These are phyloP conservation scores for Davidsoniella australis DNA, from an alignment of 2,329 filamentous ascomycete genomes.

Conservation along the genomic window DNA sequence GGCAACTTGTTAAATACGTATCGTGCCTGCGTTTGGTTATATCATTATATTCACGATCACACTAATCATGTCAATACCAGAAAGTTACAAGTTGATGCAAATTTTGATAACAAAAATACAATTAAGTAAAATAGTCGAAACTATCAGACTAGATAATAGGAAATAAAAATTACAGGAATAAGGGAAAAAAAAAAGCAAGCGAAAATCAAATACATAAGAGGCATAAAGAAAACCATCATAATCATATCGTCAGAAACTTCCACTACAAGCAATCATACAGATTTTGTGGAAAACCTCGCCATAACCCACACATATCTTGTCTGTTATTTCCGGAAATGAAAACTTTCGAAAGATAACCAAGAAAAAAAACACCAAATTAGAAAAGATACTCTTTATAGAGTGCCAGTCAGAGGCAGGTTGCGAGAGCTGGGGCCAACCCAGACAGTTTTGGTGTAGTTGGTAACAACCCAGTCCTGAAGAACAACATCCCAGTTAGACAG, in stretches of 20 bases:
- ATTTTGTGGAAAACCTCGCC: too few species aligned
- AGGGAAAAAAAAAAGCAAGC: too few species aligned
- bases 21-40: too few species aligned
- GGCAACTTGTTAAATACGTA: too few species aligned
- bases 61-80: too few species aligned
- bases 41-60: too few species aligned
- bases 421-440: conserved; percentile 39
- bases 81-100: too few species aligned
- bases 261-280: too few species aligned
- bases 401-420: conserved; percentile 30
- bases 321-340: too few species aligned
- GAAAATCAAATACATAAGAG: neutral
- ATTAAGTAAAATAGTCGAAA: neutral
- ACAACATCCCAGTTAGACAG: conserved; percentile 71
- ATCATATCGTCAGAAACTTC: neutral
- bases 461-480: conserved; percentile 71
- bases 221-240: neutral
- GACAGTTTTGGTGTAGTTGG: conserved; percentile 32
- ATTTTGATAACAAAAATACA: neutral
- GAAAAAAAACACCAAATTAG: neutral
- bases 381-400: conserved; percentile 13
- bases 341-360: neutral
- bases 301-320: too few species aligned
- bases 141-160: too few species aligned
- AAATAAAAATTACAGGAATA: too few species aligned